Percentiles rank a stretch among this genome's conserved stretches.
phyloP scores from a whole-genome alignment of 768 basidiomycete genomes.

The Podaxis sp. region DNA sequence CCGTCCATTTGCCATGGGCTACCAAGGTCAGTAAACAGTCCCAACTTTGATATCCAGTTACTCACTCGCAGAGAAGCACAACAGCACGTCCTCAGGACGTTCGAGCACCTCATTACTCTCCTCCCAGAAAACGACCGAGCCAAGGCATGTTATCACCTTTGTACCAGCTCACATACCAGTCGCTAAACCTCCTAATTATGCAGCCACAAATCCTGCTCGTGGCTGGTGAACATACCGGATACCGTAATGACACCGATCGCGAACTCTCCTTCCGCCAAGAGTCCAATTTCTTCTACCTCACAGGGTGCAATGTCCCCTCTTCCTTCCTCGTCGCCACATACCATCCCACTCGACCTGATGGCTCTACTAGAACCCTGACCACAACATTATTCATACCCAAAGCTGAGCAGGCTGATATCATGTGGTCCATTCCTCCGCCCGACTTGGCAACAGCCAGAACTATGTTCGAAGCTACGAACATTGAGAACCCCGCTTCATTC shows the following conservation, averaged over 20 bases:
- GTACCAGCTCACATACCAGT: not conserved
- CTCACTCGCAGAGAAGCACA: not conserved
- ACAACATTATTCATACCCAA: slow-evolving; percentile 77
- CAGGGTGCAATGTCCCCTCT: slow-evolving; percentile 72
- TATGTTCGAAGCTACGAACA: slow-evolving; percentile 56
- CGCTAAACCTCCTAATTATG: not conserved
- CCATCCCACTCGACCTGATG: slow-evolving; percentile 21
- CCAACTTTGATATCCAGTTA: not conserved
- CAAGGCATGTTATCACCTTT: slow-evolving; percentile 3
- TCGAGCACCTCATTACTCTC: slow-evolving; percentile 11
- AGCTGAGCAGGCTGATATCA: slow-evolving; percentile 62
- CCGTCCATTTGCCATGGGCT: slow-evolving; percentile 1
- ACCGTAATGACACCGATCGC: slow-evolving; percentile 81
- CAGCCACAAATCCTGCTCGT: slow-evolving; percentile 71
- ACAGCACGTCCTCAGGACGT: slow-evolving; percentile 11
- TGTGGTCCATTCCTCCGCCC: slow-evolving; percentile 89
- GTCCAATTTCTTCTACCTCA: slow-evolving; percentile 86
- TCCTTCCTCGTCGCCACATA: slow-evolving; percentile 63
- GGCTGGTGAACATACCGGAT: slow-evolving; percentile 58
- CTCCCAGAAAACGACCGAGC: slow-evolving; percentile 11
- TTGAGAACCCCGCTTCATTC: slow-evolving; percentile 48
- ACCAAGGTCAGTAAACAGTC: not conserved
- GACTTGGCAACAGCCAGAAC: slow-evolving; percentile 46
- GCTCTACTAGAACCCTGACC: slow-evolving; percentile 40
- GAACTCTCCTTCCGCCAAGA: slow-evolving; percentile 68